These are phyloP conservation scores for Fusarium sp. DNA, from an alignment of 2,329 filamentous ascomycete species.

Conservation along the genomic window DNA sequence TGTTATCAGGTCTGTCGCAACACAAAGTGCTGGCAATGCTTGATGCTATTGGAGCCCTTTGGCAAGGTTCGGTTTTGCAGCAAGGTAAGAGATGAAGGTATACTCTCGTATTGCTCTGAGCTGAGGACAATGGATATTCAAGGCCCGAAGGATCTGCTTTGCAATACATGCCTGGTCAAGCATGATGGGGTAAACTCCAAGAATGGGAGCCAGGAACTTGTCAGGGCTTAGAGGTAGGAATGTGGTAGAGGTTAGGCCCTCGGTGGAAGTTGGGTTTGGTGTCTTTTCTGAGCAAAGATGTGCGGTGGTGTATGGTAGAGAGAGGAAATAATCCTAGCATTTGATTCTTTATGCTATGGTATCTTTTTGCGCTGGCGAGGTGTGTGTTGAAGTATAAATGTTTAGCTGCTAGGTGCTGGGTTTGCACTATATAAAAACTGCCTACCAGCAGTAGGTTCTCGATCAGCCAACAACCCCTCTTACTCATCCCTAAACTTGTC, in stretches of 20 bases:
- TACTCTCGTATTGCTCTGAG: neutral
- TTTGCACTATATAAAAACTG: neutral
- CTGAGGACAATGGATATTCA: neutral
- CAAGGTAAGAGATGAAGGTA: neutral
- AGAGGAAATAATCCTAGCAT: neutral
- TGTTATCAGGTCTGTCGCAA: constrained; percentile 1
- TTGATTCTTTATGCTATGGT: neutral
- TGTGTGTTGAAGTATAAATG: neutral
- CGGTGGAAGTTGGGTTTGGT: neutral
- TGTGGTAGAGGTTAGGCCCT: neutral
- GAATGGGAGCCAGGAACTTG: constrained; percentile 8
- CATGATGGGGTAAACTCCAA: constrained; percentile 6
- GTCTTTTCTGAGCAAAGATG: neutral
- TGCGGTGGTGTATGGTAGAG: neutral
- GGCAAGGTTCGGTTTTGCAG: constrained; percentile 11
- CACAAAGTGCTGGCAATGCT: constrained; percentile 19
- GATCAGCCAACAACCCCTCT: constrained; percentile 5
- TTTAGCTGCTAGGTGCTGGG: neutral
- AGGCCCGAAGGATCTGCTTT: constrained; percentile 13
- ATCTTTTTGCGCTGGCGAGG: neutral
- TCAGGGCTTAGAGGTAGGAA: neutral
- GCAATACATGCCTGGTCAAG: constrained; percentile 1
- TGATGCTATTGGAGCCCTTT: constrained; percentile 1
- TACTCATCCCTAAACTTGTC: constrained; percentile 9
- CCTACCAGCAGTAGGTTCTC: neutral